Base-by-base conservation (phyloP, 1,284 basidiomycete genomes). In the Sporisorium graminicola region DNA sequence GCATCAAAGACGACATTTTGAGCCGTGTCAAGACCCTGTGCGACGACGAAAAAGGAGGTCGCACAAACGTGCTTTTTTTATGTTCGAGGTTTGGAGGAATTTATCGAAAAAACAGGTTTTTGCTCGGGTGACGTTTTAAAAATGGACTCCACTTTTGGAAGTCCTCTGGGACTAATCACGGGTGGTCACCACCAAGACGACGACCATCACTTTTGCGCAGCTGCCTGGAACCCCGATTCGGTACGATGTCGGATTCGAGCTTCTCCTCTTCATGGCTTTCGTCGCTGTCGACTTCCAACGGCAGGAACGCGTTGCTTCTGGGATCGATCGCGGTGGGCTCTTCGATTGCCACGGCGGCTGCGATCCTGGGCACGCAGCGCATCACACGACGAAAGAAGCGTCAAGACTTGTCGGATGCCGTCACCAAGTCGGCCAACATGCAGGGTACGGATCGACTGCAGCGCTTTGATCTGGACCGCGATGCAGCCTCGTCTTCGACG, bases 241-340 rank as follows among this genome's bases (percentile, higher is more conserved):
- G 16, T 18, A 58, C 2, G 1, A 76, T 77, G 74, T 65, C 69
- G 18, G 74, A 73, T 47, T 64, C 71, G 33, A 43, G 31, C 29
- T 58, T 55, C 5, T 73, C 69, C 1, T 63, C 65, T 4, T 73
- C 65, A 26, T 77, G 69, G 65, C 61, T 72, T 7, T 65, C 63
- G 22, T 59, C 58, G 12, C 65, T 77, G 10, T 66, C 65, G 13
- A 60, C 57, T 14, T 44, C 58, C 14, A 67, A 63, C 33, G 66
- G 66, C 10, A 58, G 69, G 29, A 73, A 65, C 49, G 70, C 78
- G 2, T 22, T 75, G 33, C 18, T 82, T 14, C n/a, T 78, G 1
- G 75, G 69, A 44, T 73, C 75, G 26, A 74, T 81, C 2, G 82
- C 81, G 5, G n/a, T 82, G 1, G 77, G 64, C n/a, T 83, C 82